These are phyloP conservation scores for Sutorius australiensis DNA, from an alignment of 768 basidiomycete species.

Conservation along the genomic window DNA sequence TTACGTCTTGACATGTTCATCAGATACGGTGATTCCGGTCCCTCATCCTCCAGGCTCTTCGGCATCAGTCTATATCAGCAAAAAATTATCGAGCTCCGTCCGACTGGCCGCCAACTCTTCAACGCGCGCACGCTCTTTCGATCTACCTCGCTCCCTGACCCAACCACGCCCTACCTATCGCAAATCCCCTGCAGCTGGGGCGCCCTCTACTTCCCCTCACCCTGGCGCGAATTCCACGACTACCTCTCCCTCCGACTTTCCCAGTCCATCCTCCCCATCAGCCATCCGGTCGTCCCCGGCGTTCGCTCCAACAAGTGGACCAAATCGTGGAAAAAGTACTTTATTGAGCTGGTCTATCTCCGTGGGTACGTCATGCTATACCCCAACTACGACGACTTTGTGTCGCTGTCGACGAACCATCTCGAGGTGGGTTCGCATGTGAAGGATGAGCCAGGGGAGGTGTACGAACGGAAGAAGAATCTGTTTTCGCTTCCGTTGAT, in stretches of 20 bases:
- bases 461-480: slow-evolving; percentile 51
- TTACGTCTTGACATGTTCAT: background rate
- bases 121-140: slow-evolving; percentile 60
- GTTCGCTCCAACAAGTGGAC: slow-evolving; percentile 81
- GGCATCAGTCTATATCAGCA: slow-evolving; percentile 87
- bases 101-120: slow-evolving; percentile 64
- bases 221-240: slow-evolving; percentile 83
- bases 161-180: slow-evolving; percentile 72
- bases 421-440: slow-evolving; percentile 84
- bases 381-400: slow-evolving; percentile 70
- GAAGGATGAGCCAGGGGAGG: slow-evolving; percentile 45
- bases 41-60: slow-evolving; percentile 51
- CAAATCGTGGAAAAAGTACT: slow-evolving; percentile 84
- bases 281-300: slow-evolving; percentile 56
- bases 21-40: slow-evolving; percentile 51
- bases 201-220: slow-evolving; percentile 84
- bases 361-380: slow-evolving; percentile 87
- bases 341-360: slow-evolving; percentile 81
- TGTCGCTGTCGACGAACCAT: slow-evolving; percentile 86
- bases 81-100: slow-evolving; percentile 71
- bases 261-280: slow-evolving; percentile 34
- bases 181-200: slow-evolving; percentile 92
- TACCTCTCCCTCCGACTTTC: slow-evolving; percentile 73
- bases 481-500: slow-evolving; percentile 72
- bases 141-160: slow-evolving; percentile 34